Conservation (phyloP, 805 yeast genomes). For the Hemisphaericaspora nanyangensis region DNA sequence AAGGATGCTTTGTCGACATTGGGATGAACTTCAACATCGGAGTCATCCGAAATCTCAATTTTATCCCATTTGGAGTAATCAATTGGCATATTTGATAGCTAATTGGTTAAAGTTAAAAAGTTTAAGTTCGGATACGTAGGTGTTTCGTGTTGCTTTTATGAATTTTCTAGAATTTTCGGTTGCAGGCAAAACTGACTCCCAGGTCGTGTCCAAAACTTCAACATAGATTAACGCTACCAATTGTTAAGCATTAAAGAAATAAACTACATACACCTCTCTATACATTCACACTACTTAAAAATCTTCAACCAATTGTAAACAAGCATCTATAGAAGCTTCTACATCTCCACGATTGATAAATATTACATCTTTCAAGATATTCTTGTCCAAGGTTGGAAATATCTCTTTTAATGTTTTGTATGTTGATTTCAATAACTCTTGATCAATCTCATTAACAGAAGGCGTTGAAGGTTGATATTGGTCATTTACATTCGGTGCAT, state of each 20-base stretch:
- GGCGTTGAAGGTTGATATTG: slow-evolving; percentile 6
- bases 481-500: background rate
- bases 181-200: background rate
- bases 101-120: background rate
- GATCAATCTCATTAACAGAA: slow-evolving; percentile 6
- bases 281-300: no score
- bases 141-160: background rate
- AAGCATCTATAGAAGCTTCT: slow-evolving; percentile 71
- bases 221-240: no score
- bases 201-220: background rate
- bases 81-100: slow-evolving; percentile 74
- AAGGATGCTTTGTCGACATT: slow-evolving; percentile 93
- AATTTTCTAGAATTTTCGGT: no score
- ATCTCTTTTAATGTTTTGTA: slow-evolving; percentile 54
- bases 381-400: slow-evolving; percentile 73
- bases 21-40: slow-evolving; percentile 96
- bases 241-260: no score
- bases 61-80: slow-evolving; percentile 99
- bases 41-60: slow-evolving; percentile 92
- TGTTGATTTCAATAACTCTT: slow-evolving; percentile 18
- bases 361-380: slow-evolving; percentile 67
- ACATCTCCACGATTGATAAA: slow-evolving; percentile 60
- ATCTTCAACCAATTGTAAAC: slow-evolving; percentile 29
- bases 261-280: no score
- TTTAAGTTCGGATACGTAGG: background rate